Base-by-base conservation (phyloP, 169 alveolate species). In the Plasmodium relictum region DNA sequence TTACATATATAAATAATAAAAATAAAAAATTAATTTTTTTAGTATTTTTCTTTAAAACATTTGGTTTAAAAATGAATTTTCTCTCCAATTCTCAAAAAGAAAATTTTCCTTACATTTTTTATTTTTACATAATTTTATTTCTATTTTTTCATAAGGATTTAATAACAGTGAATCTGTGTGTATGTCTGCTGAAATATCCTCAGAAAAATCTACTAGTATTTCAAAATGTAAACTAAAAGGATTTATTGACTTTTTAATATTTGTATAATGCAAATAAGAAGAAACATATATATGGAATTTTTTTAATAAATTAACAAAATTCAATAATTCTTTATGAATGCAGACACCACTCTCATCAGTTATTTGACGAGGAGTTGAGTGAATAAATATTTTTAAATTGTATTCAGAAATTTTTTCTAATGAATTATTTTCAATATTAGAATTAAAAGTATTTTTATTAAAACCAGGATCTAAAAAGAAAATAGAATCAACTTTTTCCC, bases 391-490 rank as follows among this genome's bases (percentile, higher is more conserved):
- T 26, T 80, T 80, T 45, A 80, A 37, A 37, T 71, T 58, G 37
- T 39, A 69, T 26, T 80, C 20, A 12, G 85, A 52, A 18, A 80
- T 10, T 18, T 50, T 42, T 54, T 80, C 72, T 41, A 80, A 80
- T 18, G 83, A 20, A 24, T 50, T 69, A 59, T 58, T 39, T 68
- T 56, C 78, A 2, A 80, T 80, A 41, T 50, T 45, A 10, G 72
- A 52, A 42, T 69, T 39, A 44, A 52, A 80, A 22, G 68, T 41
- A 10, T 37, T 48, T 61, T 80, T 80, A 44, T 80, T 80, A 71
- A 80, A 80, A 8, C 76, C 66, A 24, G 90, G 90, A 7, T 80
- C 90, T 66, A 80, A 71, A 31, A 80, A 71, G 26, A 42, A 66
- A 20, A 80, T 6, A 18, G 90, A 80, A 37, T 80, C 83, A 44